These are phyloP conservation scores for Petunia secreta DNA, from an alignment of 257 asterid species.

Conservation along the genomic window DNA sequence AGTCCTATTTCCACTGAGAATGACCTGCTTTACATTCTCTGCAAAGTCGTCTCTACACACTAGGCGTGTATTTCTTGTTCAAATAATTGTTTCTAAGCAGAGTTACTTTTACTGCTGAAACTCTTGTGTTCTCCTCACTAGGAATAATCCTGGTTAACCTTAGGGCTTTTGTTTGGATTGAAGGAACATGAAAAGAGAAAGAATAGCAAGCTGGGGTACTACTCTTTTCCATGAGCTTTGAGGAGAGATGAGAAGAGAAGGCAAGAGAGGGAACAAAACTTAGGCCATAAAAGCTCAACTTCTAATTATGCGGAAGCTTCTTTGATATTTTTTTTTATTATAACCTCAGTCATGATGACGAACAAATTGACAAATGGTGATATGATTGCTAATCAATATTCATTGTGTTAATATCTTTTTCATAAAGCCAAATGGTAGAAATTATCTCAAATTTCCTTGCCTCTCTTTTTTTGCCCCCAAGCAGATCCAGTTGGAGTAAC, in stretches of 20 bases:
- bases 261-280: not conserved
- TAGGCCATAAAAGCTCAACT: not conserved
- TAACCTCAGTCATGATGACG: constrained; percentile 7
- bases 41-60: not conserved
- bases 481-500: constrained; percentile 3
- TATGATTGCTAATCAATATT: not conserved
- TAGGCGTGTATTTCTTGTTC: not conserved
- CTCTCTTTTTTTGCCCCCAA: not conserved
- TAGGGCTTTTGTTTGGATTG: constrained; percentile 8
- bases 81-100: not conserved
- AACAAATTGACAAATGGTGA: not conserved
- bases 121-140: not conserved
- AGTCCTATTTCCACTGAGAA: no score
- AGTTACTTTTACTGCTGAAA: not conserved
- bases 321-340: not conserved
- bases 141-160: not conserved
- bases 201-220: not conserved
- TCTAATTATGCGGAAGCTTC: constrained; percentile 1
- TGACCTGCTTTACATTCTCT: no score
- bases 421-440: not conserved
- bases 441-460: not conserved
- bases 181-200: constrained; percentile 13
- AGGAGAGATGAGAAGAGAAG: constrained; percentile 12
- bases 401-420: not conserved
- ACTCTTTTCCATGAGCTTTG: not conserved